These are phyloP conservation scores for Allium sativum DNA, from an alignment of 106 monocot genomes.

Conservation along the genomic window DNA sequence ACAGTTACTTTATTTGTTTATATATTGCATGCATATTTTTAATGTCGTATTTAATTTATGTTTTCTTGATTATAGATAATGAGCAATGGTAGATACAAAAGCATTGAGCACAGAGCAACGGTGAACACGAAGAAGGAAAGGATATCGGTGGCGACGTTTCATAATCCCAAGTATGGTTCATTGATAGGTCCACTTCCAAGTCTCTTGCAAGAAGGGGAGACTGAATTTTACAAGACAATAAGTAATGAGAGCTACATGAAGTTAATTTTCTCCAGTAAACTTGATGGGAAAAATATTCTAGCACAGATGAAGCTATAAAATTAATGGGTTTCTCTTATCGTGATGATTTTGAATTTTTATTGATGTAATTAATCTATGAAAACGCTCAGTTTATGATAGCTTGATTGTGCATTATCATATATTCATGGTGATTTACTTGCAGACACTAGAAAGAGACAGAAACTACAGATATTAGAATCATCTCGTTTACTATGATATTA, in stretches of 20 bases:
- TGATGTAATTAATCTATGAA: too few relatives aligned
- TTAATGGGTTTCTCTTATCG: too few relatives aligned
- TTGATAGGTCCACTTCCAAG: background rate
- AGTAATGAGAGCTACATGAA: background rate
- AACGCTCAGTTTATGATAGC: too few relatives aligned
- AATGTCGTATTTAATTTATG: background rate
- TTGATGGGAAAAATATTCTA: background rate
- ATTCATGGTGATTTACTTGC: too few relatives aligned
- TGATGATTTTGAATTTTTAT: too few relatives aligned
- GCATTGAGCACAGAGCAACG: slow-evolving; percentile 1
- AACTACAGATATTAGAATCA: too few relatives aligned
- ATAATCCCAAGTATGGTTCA: background rate
- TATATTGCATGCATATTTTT: too few relatives aligned
- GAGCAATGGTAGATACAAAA: slow-evolving; percentile 1
- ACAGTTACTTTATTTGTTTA: too few relatives aligned
- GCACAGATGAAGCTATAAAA: background rate
- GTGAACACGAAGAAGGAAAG: background rate
- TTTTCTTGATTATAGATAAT: background rate
- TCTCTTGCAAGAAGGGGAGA: background rate
- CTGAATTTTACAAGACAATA: background rate
- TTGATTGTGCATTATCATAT: too few relatives aligned
- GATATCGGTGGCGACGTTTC: background rate
- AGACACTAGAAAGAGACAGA: too few relatives aligned
- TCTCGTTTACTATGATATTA: too few relatives aligned
- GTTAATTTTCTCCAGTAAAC: background rate